phyloP scores from a whole-genome alignment of 75 land plant species.

The Pinus albicaulis region DNA sequence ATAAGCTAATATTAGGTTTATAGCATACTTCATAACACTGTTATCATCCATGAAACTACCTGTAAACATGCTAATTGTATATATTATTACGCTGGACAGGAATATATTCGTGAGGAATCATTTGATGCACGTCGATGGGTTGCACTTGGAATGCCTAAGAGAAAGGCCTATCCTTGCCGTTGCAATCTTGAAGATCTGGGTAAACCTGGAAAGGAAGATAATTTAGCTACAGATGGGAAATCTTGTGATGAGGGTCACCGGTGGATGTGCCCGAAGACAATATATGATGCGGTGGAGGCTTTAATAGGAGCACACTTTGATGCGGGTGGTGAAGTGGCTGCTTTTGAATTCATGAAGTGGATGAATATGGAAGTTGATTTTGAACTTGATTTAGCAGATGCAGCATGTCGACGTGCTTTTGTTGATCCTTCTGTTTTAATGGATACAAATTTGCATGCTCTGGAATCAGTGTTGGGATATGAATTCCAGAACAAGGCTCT shows the following conservation, averaged over 20 bases:
- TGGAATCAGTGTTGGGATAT: constrained; percentile 72
- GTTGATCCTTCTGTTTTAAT: constrained; percentile 29
- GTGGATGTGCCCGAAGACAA: constrained; percentile 96
- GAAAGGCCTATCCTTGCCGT: constrained; percentile 37
- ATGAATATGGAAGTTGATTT: constrained; percentile 59
- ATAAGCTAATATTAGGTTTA: too few species aligned
- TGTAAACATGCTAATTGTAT: too few species aligned
- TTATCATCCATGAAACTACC: too few species aligned
- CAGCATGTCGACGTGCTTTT: constrained; percentile 31
- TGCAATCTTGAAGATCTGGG: constrained; percentile 30
- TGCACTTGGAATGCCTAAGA: constrained; percentile 77
- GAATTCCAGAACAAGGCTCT: constrained; percentile 64
- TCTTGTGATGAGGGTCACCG: constrained; percentile 82
- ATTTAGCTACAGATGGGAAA: constrained; percentile 50
- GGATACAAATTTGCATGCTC: constrained; percentile 28
- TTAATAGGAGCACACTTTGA: constrained; percentile 84
- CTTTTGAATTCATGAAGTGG: constrained; percentile 79
- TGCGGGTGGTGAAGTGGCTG: constrained; percentile 53
- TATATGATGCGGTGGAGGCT: too few species aligned
- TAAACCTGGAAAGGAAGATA: constrained; percentile 17
- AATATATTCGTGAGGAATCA: constrained; percentile 75
- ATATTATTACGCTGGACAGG: too few species aligned
- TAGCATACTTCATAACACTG: too few species aligned
- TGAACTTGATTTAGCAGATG: constrained; percentile 23
- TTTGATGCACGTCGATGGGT: constrained; percentile 86